phyloP scores from a whole-genome alignment of 2,329 filamentous ascomycete species.

The Fusarium foetens region DNA sequence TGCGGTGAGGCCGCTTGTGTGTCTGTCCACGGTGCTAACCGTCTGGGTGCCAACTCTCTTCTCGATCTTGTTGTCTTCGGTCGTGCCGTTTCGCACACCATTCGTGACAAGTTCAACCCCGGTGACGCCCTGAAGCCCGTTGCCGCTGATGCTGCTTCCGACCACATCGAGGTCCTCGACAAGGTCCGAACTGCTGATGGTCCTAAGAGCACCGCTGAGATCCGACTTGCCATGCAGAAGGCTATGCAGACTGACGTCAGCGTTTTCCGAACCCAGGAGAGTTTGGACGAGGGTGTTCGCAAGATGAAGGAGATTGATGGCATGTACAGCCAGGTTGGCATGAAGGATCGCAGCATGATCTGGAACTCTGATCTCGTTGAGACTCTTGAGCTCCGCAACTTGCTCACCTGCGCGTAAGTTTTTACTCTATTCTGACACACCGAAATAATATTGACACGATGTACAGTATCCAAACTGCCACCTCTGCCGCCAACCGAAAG shows the following conservation, averaged over 20 bases:
- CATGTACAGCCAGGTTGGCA: slow-evolving; percentile 84
- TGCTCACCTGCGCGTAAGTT: slow-evolving; percentile 94
- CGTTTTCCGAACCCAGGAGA: slow-evolving; percentile 95
- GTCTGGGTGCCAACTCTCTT: slow-evolving; percentile 96
- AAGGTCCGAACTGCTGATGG: slow-evolving; percentile 84
- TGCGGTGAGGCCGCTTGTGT: slow-evolving; percentile 98
- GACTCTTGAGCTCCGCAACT: slow-evolving; percentile 93
- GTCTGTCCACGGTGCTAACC: slow-evolving; percentile 97
- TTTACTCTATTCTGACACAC: neutral
- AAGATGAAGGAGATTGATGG: slow-evolving; percentile 88
- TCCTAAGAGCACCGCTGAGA: slow-evolving; percentile 86
- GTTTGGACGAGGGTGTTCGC: slow-evolving; percentile 89
- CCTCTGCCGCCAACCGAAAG: slow-evolving; percentile 90
- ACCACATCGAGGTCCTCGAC: slow-evolving; percentile 88
- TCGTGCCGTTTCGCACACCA: slow-evolving; percentile 95
- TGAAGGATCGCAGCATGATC: slow-evolving; percentile 99
- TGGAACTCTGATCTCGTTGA: slow-evolving; percentile 99
- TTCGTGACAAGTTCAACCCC: slow-evolving; percentile 92
- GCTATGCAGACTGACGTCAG: slow-evolving; percentile 97
- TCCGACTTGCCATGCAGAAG: slow-evolving; percentile 95
- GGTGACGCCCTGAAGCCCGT: slow-evolving; percentile 83
- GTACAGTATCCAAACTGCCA: slow-evolving; percentile 84
- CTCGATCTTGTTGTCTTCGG: slow-evolving; percentile 98
- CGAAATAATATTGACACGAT: slow-evolving; percentile 20
- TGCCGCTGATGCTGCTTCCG: slow-evolving; percentile 85